Evolutionary conservation across 768 basidiomycete species (phyloP).

Genomic region (Mycena epipterygia): DNA sequence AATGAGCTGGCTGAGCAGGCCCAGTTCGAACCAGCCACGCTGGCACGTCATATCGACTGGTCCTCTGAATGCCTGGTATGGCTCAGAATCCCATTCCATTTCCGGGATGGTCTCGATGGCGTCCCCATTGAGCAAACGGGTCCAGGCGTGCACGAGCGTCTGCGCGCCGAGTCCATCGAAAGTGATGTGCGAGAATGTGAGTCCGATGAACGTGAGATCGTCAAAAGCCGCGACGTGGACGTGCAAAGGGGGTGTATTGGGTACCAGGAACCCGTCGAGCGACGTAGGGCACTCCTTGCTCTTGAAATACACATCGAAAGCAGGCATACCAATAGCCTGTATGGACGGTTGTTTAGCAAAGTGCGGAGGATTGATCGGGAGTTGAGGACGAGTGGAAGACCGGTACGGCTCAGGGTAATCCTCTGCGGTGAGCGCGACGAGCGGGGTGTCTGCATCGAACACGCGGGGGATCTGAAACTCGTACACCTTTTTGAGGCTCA

Average conservation of each 20-base stretch:
- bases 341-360: not conserved
- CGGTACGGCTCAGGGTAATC: not conserved
- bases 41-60: not conserved
- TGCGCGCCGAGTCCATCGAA: conserved; percentile 14
- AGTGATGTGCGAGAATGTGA: conserved; percentile 9
- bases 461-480: conserved; percentile 4
- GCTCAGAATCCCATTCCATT: conserved; percentile 15
- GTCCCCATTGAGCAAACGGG: conserved; percentile 10
- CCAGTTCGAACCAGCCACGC: conserved; percentile 1
- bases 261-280: conserved; percentile 1
- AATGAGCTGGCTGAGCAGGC: not conserved
- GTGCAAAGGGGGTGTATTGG: conserved; percentile 15
- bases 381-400: too few species aligned
- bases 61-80: not conserved
- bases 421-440: conserved; percentile 1
- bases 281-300: conserved; percentile 1
- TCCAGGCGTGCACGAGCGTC: conserved; percentile 17
- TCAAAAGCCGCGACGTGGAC: conserved; percentile 28
- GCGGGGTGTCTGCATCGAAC: not conserved
- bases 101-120: conserved; percentile 14
- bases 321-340: not conserved
- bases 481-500: not conserved
- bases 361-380: not conserved
- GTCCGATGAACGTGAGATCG: conserved; percentile 27
- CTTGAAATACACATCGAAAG: not conserved